Conservation (phyloP, 352 stramenopile genomes). For the Pelagophyceae sp. region DNA sequence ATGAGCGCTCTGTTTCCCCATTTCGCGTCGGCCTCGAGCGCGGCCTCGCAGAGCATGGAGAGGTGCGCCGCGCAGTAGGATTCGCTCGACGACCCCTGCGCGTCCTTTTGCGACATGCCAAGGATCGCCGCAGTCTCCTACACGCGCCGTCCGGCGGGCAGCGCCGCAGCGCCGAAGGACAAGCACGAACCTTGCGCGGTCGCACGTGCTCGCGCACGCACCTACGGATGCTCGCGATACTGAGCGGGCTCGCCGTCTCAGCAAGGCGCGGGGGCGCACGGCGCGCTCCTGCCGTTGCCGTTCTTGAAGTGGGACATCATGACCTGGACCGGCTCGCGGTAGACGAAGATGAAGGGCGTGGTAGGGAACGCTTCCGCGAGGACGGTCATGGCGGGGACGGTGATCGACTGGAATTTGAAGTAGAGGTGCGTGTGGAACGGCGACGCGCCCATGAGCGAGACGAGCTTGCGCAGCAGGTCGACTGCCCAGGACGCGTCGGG, state of each 20-base stretch:
- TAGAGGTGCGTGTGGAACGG: slow-evolving; percentile 45
- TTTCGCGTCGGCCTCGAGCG: slow-evolving; percentile 27
- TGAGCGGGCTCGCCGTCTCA: too few species aligned
- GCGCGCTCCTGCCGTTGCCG: not conserved
- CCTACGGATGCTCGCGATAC: too few species aligned
- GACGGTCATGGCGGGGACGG: slow-evolving; percentile 32
- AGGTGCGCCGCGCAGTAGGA: slow-evolving; percentile 61
- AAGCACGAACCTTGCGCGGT: too few species aligned
- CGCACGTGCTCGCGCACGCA: slow-evolving; percentile 35
- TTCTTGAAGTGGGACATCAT: slow-evolving; percentile 60
- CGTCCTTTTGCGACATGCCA: not conserved
- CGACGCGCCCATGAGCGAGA: slow-evolving; percentile 61
- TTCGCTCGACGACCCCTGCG: slow-evolving; percentile 31
- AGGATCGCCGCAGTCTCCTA: slow-evolving; percentile 29
- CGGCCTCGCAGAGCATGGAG: slow-evolving; percentile 46
- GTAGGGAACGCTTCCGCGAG: slow-evolving; percentile 46
- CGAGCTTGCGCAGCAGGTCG: slow-evolving; percentile 52
- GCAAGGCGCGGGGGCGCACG: too few species aligned
- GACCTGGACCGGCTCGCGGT: slow-evolving; percentile 61
- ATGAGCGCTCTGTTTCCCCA: not conserved
- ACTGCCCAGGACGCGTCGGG: slow-evolving; percentile 28
- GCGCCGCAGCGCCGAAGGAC: too few species aligned
- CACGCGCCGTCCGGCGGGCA: too few species aligned
- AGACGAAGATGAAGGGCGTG: slow-evolving; percentile 64
- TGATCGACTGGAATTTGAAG: slow-evolving; percentile 55